Percentiles rank a stretch among this genome's conserved stretches.
These are phyloP conservation scores for Beauveria australis DNA, from an alignment of 2,329 filamentous ascomycete species.

Conservation along the genomic window DNA sequence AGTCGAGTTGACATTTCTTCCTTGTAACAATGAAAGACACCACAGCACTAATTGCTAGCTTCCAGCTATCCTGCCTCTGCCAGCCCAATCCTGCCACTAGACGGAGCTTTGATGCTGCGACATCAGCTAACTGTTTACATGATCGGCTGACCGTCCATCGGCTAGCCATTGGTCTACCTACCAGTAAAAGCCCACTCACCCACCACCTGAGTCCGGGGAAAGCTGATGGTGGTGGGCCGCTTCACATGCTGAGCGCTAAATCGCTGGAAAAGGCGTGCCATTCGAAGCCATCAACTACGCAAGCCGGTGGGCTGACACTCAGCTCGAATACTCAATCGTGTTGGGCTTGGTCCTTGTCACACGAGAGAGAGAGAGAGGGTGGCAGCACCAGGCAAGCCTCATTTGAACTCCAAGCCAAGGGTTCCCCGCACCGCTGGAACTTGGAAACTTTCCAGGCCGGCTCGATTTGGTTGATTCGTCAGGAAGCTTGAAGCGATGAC, in stretches of 20 bases:
- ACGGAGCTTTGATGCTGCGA: neutral
- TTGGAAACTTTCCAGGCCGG: neutral
- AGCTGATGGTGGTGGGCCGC: neutral
- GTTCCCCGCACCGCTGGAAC: neutral
- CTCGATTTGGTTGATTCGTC: neutral
- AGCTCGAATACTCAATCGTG: neutral
- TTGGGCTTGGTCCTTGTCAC: neutral
- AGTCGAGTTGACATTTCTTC: neutral
- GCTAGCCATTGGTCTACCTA: neutral
- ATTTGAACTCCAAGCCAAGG: neutral
- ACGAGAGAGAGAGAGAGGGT: neutral
- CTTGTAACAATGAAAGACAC: neutral
- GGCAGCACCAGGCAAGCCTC: neutral
- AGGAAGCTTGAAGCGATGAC: neutral
- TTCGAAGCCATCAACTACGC: neutral
- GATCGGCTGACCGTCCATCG: constrained; percentile 6
- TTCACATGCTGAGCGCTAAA: neutral
- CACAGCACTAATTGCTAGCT: neutral
- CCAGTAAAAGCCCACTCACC: neutral
- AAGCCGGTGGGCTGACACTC: neutral
- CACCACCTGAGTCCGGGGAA: neutral
- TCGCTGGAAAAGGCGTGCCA: neutral
- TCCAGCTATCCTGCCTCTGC: neutral
- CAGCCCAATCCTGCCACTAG: neutral
- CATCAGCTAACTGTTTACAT: neutral